Evolutionary conservation across 1,284 basidiomycete genomes (phyloP), one percentile per base, ranked within the genome.

Genomic region (Moesziomyces sp.): DNA sequence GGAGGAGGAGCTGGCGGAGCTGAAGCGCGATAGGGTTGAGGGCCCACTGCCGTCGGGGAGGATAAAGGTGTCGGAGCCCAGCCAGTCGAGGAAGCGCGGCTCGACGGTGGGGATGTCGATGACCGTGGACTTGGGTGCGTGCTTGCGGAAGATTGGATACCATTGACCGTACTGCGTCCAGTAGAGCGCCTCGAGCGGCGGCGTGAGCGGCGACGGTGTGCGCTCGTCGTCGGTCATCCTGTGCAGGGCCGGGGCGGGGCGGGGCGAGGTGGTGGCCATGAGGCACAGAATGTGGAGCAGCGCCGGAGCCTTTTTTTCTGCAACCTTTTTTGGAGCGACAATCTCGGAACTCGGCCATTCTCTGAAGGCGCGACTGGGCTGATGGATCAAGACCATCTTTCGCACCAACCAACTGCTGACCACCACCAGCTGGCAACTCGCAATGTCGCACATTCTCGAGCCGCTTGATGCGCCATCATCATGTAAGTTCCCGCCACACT

Each of bases 401-500:
- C 30, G 30, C 30, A 13, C 30, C 13, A 2, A 34, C 30, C 30
- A 34, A 30, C 30, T 2, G 30, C 11, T 13, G 13, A 34, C 30
- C 10, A 34, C 30, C 30, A 34, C 30, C 30, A 34, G 10, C 30
- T 28, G 26, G 26, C 6, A 4, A 34, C 30, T 18, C 56, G 81
- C 59, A 72, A 97, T 97, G 94, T 89, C 94, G 49, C 91, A 95
- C 87, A 90, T 96, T 76, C 90, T 96, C 52, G 85, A 89, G 34
- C 86, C 91, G 21, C 88, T 97, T 71, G 95, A 97, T 86, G 91
- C 93, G 81, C 94, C 94, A 19, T 97, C 94, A 9, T 93, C 93
- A 83, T 97, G 97, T 86, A 93, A 93, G 85, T 93, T 1, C 10
- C 16, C 45, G 26, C 74, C 72, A 19, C 81, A 74, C 56, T 77